Percentiles rank a stretch among this genome's conserved stretches.
These are phyloP conservation scores for Gossypium rotundifolium DNA, from an alignment of 345 rosid genomes.

Conservation along the genomic window DNA sequence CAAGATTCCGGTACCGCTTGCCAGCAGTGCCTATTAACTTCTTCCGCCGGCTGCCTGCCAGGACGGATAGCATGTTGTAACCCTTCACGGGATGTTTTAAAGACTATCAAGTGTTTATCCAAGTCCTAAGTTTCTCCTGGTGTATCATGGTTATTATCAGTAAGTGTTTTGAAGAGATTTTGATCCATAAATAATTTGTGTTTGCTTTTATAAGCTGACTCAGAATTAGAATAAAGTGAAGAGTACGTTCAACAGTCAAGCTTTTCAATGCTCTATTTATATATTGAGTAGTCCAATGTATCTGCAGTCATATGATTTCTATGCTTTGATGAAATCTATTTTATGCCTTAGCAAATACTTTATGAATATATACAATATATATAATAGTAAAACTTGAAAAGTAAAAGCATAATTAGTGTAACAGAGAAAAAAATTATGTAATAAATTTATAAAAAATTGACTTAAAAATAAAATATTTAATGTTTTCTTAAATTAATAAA, in stretches of 20 bases:
- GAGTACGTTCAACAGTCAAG: background rate
- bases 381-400: too few relatives aligned
- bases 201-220: background rate
- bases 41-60: slow-evolving; percentile 90
- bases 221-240: background rate
- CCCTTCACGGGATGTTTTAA: background rate
- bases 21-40: slow-evolving; percentile 88
- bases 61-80: slow-evolving; percentile 89
- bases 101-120: background rate
- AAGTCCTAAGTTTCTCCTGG: background rate
- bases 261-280: background rate
- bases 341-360: background rate
- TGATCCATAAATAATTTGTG: slow-evolving; percentile 5
- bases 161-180: background rate
- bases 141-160: background rate
- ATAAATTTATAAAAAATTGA: too few relatives aligned
- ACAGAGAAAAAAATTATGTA: too few relatives aligned
- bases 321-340: background rate
- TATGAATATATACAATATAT: too few relatives aligned
- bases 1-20: slow-evolving; percentile 76
- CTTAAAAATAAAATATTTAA: too few relatives aligned
- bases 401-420: too few relatives aligned
- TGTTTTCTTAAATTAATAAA: too few relatives aligned
- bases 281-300: background rate
- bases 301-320: background rate